A percentile compares a stretch with the other conserved stretches of the same genome.
Evolutionary conservation across 441 rosid species (phyloP).

Genomic region (Gossypium trilobum): DNA sequence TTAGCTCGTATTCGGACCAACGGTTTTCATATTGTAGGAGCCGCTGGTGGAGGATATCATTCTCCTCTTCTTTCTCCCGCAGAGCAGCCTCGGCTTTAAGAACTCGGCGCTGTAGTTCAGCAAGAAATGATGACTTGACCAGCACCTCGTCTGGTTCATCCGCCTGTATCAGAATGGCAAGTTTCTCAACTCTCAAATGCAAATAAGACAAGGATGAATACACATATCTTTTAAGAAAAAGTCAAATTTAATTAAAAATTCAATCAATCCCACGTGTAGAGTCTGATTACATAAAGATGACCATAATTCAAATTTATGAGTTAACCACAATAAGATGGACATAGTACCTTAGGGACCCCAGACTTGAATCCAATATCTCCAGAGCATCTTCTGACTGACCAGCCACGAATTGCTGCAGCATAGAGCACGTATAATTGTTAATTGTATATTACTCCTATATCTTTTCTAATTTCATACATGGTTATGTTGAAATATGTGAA

Average conservation of each 20-base stretch:
- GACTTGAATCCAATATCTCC: slow-evolving; percentile 62
- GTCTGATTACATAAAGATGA: neutral
- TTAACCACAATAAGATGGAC: neutral
- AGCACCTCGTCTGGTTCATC: slow-evolving; percentile 70
- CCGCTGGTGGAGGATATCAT: slow-evolving; percentile 82
- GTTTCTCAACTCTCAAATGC: slow-evolving; percentile 4
- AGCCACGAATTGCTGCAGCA: slow-evolving; percentile 77
- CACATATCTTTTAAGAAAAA: neutral
- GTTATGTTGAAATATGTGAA: too few species aligned
- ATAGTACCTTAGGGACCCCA: slow-evolving; percentile 45
- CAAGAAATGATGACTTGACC: slow-evolving; percentile 81
- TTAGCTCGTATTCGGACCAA: slow-evolving; percentile 89
- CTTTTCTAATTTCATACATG: neutral
- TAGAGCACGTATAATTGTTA: neutral
- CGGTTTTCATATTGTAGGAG: slow-evolving; percentile 90
- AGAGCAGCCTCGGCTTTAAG: slow-evolving; percentile 80
- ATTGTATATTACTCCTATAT: neutral
- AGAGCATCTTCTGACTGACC: slow-evolving; percentile 88
- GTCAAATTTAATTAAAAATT: neutral
- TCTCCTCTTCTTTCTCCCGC: slow-evolving; percentile 89
- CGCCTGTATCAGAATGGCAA: slow-evolving; percentile 27
- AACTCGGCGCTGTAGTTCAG: slow-evolving; percentile 81
- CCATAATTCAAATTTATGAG: neutral
- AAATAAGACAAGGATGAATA: neutral
- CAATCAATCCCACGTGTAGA: neutral